Conservation (phyloP, 768 basidiomycete species). For the Pleurotus djamor region DNA sequence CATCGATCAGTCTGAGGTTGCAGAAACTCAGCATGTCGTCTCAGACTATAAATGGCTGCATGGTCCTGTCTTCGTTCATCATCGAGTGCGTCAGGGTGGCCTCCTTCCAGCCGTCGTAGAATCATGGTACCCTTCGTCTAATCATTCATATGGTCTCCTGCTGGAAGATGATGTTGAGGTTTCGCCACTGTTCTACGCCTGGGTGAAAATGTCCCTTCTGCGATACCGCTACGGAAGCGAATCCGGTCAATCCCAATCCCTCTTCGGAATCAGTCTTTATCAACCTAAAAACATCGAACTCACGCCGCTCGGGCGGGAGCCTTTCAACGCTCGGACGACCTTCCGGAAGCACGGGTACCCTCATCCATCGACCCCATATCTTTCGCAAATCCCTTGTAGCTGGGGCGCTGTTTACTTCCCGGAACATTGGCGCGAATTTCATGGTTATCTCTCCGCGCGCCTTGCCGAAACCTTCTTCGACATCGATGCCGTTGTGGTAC, state of each 20-base stretch:
- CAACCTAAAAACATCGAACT: conserved; percentile 84
- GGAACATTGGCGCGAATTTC: conserved; percentile 85
- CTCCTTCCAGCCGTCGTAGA: conserved; percentile 83
- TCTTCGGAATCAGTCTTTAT: conserved; percentile 85
- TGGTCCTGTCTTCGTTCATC: conserved; percentile 60
- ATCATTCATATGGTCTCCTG: conserved; percentile 75
- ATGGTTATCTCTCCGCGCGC: conserved; percentile 69
- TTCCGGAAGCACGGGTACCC: conserved; percentile 44
- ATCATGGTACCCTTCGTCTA: conserved; percentile 80
- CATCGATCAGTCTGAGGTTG: conserved; percentile 73
- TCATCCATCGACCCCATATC: conserved; percentile 61
- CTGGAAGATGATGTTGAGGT: conserved; percentile 88
- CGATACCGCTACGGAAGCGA: conserved; percentile 68
- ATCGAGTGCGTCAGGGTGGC: conserved; percentile 76
- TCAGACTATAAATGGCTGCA: conserved; percentile 56
- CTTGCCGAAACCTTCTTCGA: conserved; percentile 48
- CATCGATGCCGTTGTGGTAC: conserved; percentile 54
- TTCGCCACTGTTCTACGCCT: conserved; percentile 82
- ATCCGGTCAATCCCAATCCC: conserved; percentile 33
- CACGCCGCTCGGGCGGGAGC: conserved; percentile 58
- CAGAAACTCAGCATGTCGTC: conserved; percentile 52
- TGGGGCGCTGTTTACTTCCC: conserved; percentile 95
- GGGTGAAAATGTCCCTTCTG: conserved; percentile 79
- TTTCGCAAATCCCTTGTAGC: conserved; percentile 86
- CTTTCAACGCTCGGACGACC: conserved; percentile 63